A percentile compares a stretch with the other conserved stretches of the same genome.
Conservation (phyloP, 768 basidiomycete species). For the Pilatotrama ljubarskyi region DNA sequence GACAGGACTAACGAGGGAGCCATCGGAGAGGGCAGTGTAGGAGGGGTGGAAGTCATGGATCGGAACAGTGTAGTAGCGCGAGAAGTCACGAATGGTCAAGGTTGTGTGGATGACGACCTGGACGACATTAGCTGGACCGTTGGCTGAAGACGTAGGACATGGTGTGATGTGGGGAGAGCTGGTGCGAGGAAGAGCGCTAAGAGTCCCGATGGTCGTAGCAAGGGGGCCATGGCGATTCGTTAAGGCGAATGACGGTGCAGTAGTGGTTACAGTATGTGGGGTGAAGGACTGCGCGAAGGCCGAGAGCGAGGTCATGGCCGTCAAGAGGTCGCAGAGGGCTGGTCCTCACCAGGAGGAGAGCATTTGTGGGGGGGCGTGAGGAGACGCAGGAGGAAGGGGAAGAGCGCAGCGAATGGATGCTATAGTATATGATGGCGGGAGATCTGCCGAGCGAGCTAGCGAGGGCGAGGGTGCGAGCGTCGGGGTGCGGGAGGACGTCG, state of each 20-base stretch:
- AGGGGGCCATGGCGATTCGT: constrained; percentile 18
- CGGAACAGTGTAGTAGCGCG: constrained; percentile 42
- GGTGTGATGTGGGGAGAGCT: not conserved
- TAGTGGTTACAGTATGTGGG: not conserved
- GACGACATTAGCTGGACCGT: constrained; percentile 39
- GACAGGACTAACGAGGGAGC: constrained; percentile 55
- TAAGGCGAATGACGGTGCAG: not conserved
- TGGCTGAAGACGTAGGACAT: constrained; percentile 7
- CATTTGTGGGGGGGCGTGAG: constrained; percentile 6
- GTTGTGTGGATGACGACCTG: constrained; percentile 52
- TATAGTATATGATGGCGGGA: not conserved
- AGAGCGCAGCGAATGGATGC: not conserved
- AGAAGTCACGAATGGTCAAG: constrained; percentile 49
- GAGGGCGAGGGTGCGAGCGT: not conserved
- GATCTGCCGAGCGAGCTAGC: not conserved
- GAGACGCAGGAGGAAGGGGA: not conserved
- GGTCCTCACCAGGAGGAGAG: constrained; percentile 17
- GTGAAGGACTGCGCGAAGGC: not conserved
- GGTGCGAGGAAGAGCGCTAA: not conserved
- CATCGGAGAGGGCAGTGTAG: constrained; percentile 45
- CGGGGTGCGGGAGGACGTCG: not conserved
- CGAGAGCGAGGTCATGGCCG: constrained; percentile 7
- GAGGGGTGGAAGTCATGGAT: constrained; percentile 48
- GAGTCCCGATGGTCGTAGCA: not conserved
- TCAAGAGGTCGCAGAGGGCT: not conserved